These are phyloP conservation scores for Xylaria scruposa DNA, from an alignment of 495 filamentous ascomycete species.

Conservation along the genomic window DNA sequence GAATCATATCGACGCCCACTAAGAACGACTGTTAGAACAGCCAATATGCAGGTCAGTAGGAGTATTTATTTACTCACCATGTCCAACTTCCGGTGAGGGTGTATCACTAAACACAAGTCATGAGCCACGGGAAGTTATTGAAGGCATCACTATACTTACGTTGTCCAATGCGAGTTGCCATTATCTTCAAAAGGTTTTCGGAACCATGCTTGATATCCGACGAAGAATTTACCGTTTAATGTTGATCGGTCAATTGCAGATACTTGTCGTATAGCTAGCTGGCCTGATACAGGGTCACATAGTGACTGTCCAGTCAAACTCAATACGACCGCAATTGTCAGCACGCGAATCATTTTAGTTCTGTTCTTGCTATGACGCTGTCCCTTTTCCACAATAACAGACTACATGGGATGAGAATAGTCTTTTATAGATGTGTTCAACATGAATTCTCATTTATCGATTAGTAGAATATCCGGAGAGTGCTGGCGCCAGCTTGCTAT, in stretches of 20 bases:
- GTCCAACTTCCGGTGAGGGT: constrained; percentile 34
- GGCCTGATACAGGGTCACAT: not conserved
- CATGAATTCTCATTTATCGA: no score
- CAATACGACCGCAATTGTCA: constrained; percentile 13
- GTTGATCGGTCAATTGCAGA: constrained; percentile 37
- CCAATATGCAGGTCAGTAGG: not conserved
- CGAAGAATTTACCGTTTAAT: constrained; percentile 39
- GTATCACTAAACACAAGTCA: constrained; percentile 26
- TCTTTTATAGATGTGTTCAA: not conserved
- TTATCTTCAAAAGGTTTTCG: constrained; percentile 39
- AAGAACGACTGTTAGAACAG: not conserved
- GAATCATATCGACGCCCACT: constrained; percentile 44
- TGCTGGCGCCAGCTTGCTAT: constrained; percentile 20
- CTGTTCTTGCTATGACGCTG: not conserved
- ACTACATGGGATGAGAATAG: not conserved
- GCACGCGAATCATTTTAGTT: constrained; percentile 10
- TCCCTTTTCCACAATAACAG: not conserved
- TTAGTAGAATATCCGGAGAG: not conserved
- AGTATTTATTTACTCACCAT: constrained; percentile 26
- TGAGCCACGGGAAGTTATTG: constrained; percentile 2
- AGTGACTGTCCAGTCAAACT: constrained; percentile 13
- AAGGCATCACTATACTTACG: constrained; percentile 23
- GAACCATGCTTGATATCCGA: constrained; percentile 46
- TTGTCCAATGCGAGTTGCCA: constrained; percentile 43
- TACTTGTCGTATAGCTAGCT: constrained; percentile 21